These are phyloP conservation scores for Phytophthora gonapodyides DNA, from an alignment of 352 stramenopile species.

Conservation along the genomic window DNA sequence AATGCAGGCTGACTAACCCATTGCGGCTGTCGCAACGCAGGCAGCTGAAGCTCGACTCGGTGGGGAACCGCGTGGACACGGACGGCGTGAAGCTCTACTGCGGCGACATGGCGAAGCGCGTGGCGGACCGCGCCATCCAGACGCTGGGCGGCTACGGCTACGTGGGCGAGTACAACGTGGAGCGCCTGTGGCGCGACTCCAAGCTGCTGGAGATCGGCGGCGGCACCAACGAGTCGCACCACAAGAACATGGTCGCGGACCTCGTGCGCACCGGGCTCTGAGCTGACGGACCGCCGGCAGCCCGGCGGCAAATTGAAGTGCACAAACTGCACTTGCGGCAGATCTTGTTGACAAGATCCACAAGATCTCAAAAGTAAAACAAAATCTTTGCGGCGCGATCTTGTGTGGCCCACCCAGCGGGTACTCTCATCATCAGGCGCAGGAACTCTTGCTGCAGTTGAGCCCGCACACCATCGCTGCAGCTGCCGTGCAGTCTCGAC, in stretches of 20 bases:
- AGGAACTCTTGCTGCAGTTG: not conserved
- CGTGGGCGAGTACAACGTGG: constrained; percentile 98
- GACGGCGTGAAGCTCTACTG: constrained; percentile 99
- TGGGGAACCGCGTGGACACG: constrained; percentile 97
- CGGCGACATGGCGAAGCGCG: constrained; percentile 96
- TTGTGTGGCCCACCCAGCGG: constrained; percentile 13
- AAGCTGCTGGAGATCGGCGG: constrained; percentile 99
- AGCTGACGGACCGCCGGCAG: not conserved
- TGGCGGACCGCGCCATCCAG: constrained; percentile 98
- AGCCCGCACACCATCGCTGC: no score
- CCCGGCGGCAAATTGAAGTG: not conserved
- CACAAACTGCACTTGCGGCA: constrained; percentile 5
- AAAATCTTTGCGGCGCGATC: constrained; percentile 25
- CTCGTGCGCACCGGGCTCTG: constrained; percentile 46
- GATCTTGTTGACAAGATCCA: constrained; percentile 22
- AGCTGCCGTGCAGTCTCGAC: not conserved
- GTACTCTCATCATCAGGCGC: constrained; percentile 1
- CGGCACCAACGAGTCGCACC: constrained; percentile 98
- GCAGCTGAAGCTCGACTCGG: constrained; percentile 93
- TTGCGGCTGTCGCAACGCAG: constrained; percentile 43
- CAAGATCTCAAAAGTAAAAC: constrained; percentile 25
- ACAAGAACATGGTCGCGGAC: constrained; percentile 98
- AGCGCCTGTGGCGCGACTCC: constrained; percentile 98
- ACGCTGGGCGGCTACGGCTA: constrained; percentile 99
- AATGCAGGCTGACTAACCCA: constrained; percentile 1